Evolutionary conservation across 2,329 filamentous ascomycete genomes (phyloP), one percentile per base, ranked within the genome.

Genomic region (Chrysosporium queenslandicum): DNA sequence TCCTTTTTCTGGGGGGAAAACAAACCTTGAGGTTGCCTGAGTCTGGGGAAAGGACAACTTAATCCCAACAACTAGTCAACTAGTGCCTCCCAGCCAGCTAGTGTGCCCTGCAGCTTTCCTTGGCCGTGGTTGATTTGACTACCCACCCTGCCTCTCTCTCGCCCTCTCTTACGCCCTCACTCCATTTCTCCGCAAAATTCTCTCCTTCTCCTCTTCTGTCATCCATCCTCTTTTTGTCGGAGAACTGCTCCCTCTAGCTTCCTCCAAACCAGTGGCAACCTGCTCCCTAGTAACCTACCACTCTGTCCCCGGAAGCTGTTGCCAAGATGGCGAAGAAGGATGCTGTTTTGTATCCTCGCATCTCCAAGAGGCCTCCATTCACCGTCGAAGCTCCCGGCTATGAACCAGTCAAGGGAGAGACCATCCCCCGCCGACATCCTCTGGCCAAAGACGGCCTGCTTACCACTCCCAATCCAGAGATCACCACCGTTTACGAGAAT

Each of bases 401-500:
- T 58, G 71, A 82, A 64, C 81, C 83, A 60, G 77, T 85, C 56
- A 76, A 83, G 4, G 88, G 88, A 72, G 88, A 95, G 74, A 91
- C 89, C 46, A 82, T 88, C 58, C 88, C 89, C 36, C 84, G 87
- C 60, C 80, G 88, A 54, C 82, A 94, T 66, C 75, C 80, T 52
- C 74, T 76, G 54, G 80, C 84, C 57, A 86, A 85, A 67, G 77
- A 94, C 60, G 81, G 77, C 48, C 81, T 94, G 54, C 72, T 80
- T 57, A 74, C 76, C 51, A 78, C 74, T 8, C 86, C 87, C 3
- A 75, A 80, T 50, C 77, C 83, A 37, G 85, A 83, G 58, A 77
- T 91, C 66, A 72, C 77, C 59, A 95, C 88, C 51, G 79, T 88
- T 60, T 92, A 82, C 71, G 86, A 94, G 62, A 79, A 94, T 58